Evolutionary conservation across 768 basidiomycete species (phyloP).

Genomic region (Kwoniella sp.): DNA sequence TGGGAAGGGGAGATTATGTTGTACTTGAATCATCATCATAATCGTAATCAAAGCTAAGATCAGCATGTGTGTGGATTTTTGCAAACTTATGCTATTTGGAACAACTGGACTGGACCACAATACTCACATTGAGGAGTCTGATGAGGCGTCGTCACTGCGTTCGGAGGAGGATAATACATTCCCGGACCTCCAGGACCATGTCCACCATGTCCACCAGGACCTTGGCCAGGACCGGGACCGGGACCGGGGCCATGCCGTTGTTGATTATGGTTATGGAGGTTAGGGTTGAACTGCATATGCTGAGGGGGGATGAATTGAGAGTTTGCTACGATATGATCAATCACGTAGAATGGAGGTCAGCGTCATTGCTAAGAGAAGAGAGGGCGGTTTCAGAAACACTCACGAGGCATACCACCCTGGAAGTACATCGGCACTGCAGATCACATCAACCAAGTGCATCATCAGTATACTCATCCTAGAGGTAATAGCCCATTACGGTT

Average conservation of each 20-base stretch:
- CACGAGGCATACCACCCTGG: slow-evolving; percentile 45
- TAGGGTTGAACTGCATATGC: slow-evolving; percentile 42
- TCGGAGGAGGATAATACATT: slow-evolving; percentile 19
- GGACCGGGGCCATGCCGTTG: slow-evolving; percentile 33
- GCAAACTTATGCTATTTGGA: background rate
- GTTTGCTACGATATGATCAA: slow-evolving; percentile 19
- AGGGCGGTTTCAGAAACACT: slow-evolving; percentile 7
- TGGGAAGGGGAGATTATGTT: slow-evolving; percentile 34
- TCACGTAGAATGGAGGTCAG: background rate
- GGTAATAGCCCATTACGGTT: no score
- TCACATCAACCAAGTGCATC: no score
- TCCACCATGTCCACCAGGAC: background rate
- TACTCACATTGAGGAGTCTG: slow-evolving; percentile 49
- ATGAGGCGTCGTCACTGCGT: slow-evolving; percentile 35
- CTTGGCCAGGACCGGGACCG: slow-evolving; percentile 14
- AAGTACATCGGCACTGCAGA: slow-evolving; percentile 48
- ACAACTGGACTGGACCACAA: no score
- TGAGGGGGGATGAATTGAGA: slow-evolving; percentile 43
- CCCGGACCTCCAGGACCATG: slow-evolving; percentile 16
- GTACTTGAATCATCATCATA: no score
- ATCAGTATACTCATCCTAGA: no score
- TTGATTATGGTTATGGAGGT: slow-evolving; percentile 26
- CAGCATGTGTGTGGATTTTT: background rate
- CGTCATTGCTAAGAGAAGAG: background rate
- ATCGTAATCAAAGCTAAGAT: no score